phyloP scores from a whole-genome alignment of 1,284 basidiomycete species.

The Exobasidium rhododendri region DNA sequence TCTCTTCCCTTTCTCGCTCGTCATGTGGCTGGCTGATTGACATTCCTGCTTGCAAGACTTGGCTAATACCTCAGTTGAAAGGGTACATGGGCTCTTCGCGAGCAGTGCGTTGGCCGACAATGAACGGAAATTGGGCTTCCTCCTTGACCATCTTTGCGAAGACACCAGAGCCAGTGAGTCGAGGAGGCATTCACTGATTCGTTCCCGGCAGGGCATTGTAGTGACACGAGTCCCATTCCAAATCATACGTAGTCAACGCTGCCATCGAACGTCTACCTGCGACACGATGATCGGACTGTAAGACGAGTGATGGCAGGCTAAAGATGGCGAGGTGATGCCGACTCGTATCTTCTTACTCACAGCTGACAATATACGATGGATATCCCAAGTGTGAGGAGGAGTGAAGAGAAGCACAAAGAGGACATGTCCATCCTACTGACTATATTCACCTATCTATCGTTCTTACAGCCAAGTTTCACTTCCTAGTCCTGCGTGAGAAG shows the following conservation, averaged over 20 bases:
- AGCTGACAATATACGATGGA: conserved; percentile 75
- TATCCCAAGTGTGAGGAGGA: conserved; percentile 65
- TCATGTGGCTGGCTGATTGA: too few relatives aligned
- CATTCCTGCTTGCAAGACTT: too few relatives aligned
- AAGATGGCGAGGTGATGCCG: not conserved
- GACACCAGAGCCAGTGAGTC: conserved; percentile 1
- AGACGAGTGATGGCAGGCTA: not conserved
- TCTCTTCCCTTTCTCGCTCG: too few relatives aligned
- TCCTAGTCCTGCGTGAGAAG: conserved; percentile 24
- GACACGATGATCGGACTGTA: not conserved
- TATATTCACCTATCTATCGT: not conserved
- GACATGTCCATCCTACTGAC: not conserved
- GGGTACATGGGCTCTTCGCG: not conserved
- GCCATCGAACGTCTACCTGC: not conserved
- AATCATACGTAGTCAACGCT: too few relatives aligned
- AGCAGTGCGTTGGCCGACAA: conserved; percentile 8
- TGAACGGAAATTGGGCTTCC: conserved; percentile 7
- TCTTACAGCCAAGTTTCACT: conserved; percentile 34
- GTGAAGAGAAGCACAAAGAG: too few relatives aligned
- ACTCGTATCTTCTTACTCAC: conserved; percentile 50
- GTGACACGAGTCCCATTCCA: too few relatives aligned
- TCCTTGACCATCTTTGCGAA: conserved; percentile 15
- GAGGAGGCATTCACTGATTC: too few relatives aligned
- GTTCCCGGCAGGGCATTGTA: too few relatives aligned
- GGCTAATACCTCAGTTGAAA: too few relatives aligned